Evolutionary conservation across 139 green algal species (phyloP).

Genomic region (Auxenochlorella pyrenoidosa): DNA sequence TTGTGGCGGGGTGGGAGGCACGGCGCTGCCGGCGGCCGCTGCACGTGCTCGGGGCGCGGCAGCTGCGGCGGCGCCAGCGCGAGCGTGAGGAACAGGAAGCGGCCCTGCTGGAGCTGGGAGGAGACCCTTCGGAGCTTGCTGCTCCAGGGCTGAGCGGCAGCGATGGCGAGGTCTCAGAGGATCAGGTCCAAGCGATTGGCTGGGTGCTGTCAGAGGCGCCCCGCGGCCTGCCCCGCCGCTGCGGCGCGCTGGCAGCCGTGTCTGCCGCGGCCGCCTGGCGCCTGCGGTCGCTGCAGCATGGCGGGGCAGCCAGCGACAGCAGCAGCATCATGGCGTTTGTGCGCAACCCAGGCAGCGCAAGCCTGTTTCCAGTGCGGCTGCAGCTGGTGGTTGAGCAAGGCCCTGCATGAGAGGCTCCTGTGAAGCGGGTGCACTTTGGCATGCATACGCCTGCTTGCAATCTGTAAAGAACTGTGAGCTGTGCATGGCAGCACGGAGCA

Average conservation of each 20-base stretch:
- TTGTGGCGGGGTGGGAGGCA: slow-evolving; percentile 10
- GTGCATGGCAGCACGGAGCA: too few species aligned
- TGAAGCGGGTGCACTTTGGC: too few species aligned
- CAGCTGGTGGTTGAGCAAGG: not conserved
- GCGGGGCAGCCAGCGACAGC: not conserved
- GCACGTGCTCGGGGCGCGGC: not conserved
- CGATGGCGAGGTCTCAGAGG: not conserved
- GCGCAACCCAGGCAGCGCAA: slow-evolving; percentile 24
- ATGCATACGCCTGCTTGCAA: too few species aligned
- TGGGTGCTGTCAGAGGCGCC: slow-evolving; percentile 39
- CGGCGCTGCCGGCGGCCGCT: not conserved
- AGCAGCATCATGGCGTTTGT: slow-evolving; percentile 5
- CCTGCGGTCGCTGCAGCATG: slow-evolving; percentile 35
- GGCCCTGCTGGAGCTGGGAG: not conserved
- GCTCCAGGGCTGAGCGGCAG: not conserved
- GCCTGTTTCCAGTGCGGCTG: slow-evolving; percentile 32
- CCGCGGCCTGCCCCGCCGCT: slow-evolving; percentile 26
- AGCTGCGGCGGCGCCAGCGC: slow-evolving; percentile 12
- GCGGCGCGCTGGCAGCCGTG: slow-evolving; percentile 20
- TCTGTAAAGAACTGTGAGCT: too few species aligned
- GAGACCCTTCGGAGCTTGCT: not conserved
- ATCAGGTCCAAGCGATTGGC: slow-evolving; percentile 29
- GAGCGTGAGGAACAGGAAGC: not conserved
- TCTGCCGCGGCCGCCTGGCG: slow-evolving; percentile 8
- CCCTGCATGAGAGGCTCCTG: too few species aligned